phyloP scores from a whole-genome alignment of 1,284 basidiomycete species.

The Peniophora sp. region DNA sequence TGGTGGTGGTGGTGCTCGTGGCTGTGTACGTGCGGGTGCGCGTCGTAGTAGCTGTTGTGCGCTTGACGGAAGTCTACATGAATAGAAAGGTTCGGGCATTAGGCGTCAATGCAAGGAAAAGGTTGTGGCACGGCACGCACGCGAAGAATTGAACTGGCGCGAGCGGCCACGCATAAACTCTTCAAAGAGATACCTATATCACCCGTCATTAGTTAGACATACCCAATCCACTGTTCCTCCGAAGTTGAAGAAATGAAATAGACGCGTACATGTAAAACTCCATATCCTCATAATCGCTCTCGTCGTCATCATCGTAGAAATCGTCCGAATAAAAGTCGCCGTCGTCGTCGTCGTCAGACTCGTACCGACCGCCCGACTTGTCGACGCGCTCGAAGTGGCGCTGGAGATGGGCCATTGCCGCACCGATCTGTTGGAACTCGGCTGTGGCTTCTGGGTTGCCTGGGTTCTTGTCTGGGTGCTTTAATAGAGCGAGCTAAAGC shows the following conservation, averaged over 20 bases:
- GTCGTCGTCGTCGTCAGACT: constrained; percentile 9
- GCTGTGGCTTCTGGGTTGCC: constrained; percentile 54
- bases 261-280: constrained; percentile 36
- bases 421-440: constrained; percentile 59
- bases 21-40: constrained; percentile 9
- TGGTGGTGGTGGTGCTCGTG: constrained; percentile 29
- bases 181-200: constrained; percentile 38
- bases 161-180: constrained; percentile 33
- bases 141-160: constrained; percentile 18
- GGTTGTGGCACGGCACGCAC: constrained; percentile 14
- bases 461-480: constrained; percentile 70
- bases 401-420: constrained; percentile 55
- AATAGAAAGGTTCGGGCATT: neutral
- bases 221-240: too few species aligned
- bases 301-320: constrained; percentile 24
- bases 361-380: neutral
- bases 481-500: constrained; percentile 51
- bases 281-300: constrained; percentile 24
- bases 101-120: neutral
- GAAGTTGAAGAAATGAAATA: neutral
- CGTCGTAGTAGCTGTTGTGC: constrained; percentile 7
- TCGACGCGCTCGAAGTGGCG: constrained; percentile 38
- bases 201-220: too few species aligned
- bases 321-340: constrained; percentile 16
- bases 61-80: neutral